phyloP scores from a whole-genome alignment of 257 asterid species.

The Rehmannia glutinosa region DNA sequence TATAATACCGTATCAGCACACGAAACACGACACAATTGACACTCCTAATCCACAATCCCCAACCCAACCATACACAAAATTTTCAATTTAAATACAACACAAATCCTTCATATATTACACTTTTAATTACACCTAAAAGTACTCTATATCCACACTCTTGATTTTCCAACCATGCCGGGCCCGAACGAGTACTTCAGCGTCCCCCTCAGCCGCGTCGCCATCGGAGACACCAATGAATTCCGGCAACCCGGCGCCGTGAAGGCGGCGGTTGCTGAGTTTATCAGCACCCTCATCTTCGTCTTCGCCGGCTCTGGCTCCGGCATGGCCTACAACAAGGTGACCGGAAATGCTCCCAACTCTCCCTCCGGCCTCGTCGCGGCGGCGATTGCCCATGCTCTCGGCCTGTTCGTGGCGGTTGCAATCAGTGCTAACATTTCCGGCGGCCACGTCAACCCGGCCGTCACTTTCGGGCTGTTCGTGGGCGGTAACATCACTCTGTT shows the following conservation, averaged over 20 bases:
- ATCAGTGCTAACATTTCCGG: conserved; percentile 58
- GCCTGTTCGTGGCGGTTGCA: conserved; percentile 49
- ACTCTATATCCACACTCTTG: neutral
- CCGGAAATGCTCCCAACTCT: conserved; percentile 15
- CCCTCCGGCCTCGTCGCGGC: conserved; percentile 48
- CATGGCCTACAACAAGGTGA: conserved; percentile 43
- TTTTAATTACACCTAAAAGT: too few relatives aligned
- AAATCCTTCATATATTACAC: too few relatives aligned
- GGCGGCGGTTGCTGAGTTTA: conserved; percentile 65
- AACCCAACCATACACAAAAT: too few relatives aligned
- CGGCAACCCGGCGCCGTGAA: conserved; percentile 42
- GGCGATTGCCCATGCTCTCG: conserved; percentile 48
- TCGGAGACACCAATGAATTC: conserved; percentile 47
- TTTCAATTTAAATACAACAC: too few relatives aligned
- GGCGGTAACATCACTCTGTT: conserved; percentile 54
- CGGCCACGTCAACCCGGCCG: conserved; percentile 70
- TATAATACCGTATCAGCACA: too few relatives aligned
- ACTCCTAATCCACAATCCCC: too few relatives aligned
- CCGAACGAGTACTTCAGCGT: conserved; percentile 32
- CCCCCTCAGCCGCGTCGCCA: conserved; percentile 37
- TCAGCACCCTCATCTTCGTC: conserved; percentile 50
- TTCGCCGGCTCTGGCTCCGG: conserved; percentile 63
- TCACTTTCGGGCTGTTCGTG: conserved; percentile 46
- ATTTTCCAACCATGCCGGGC: conserved; percentile 35
- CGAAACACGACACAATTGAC: too few relatives aligned